A percentile compares a stretch with the other conserved stretches of the same genome.
phyloP scores from a whole-genome alignment of 371 early-diverging fungal species.

The Vittaforma corneae region DNA sequence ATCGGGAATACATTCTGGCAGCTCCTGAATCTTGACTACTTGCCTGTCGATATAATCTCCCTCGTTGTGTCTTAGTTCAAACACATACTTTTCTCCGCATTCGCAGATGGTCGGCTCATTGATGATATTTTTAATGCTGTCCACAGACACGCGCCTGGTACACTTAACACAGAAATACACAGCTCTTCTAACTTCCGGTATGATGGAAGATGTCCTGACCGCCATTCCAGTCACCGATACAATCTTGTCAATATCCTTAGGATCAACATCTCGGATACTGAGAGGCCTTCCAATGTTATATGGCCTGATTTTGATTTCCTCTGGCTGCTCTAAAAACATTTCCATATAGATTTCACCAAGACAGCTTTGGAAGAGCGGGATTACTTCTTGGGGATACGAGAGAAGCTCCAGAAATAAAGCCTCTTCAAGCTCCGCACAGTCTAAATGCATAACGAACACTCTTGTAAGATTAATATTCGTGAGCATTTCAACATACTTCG shows the following conservation, averaged over 20 bases:
- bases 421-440: conserved; percentile 18
- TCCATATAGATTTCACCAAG: conserved; percentile 69
- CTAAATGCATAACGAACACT: conserved; percentile 32
- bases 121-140: conserved; percentile 77
- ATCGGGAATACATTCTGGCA: conserved; percentile 89
- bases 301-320: conserved; percentile 68
- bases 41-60: conserved; percentile 88
- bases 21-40: conserved; percentile 86
- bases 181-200: conserved; percentile 68
- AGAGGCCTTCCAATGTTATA: conserved; percentile 69
- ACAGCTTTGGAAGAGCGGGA: conserved; percentile 79
- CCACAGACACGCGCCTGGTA: conserved; percentile 67
- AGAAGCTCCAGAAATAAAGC: conserved; percentile 70
- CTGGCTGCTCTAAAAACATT: conserved; percentile 63
- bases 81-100: conserved; percentile 55
- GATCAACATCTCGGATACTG: conserved; percentile 85
- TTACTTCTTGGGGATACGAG: conserved; percentile 89
- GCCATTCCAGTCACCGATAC: conserved; percentile 86
- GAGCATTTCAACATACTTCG: conserved; percentile 20
- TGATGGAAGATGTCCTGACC: conserved; percentile 75
- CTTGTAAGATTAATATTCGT: conserved; percentile 40
- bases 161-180: conserved; percentile 56
- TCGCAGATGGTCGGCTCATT: conserved; percentile 80
- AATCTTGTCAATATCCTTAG: conserved; percentile 85
- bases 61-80: conserved; percentile 72